Evolutionary conservation across 495 filamentous ascomycete species (phyloP).

Genomic region (Cenococcum geophilum): DNA sequence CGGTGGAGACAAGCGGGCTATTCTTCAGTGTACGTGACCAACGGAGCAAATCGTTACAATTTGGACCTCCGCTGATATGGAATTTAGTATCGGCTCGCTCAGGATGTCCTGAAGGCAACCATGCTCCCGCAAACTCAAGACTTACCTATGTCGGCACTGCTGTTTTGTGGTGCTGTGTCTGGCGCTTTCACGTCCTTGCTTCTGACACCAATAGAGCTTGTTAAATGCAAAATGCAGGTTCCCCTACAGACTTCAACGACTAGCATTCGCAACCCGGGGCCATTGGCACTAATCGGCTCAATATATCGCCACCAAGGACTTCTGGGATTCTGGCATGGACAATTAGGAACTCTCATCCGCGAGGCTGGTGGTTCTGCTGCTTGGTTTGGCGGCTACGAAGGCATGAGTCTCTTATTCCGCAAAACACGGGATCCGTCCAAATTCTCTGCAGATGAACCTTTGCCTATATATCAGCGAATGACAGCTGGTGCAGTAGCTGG

Average conservation of each 20-base stretch:
- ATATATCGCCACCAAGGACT: conserved; percentile 77
- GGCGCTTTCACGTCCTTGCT: conserved; percentile 88
- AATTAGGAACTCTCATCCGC: conserved; percentile 84
- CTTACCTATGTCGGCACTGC: conserved; percentile 65
- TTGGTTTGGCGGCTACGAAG: conserved; percentile 95
- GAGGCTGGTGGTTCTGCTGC: conserved; percentile 90
- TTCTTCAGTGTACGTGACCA: conserved; percentile 64
- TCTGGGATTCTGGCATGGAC: conserved; percentile 88
- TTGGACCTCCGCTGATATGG: conserved; percentile 19
- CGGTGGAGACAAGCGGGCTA: conserved; percentile 84
- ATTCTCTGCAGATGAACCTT: conserved; percentile 17
- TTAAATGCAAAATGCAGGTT: conserved; percentile 99
- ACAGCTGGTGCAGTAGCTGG: conserved; percentile 85
- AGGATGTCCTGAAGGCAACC: conserved; percentile 56
- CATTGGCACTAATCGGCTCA: conserved; percentile 60
- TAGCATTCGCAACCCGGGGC: conserved; percentile 39
- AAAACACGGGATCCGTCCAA: conserved; percentile 26
- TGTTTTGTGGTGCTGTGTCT: conserved; percentile 71
- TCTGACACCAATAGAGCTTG: conserved; percentile 90
- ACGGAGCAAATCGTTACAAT: not conserved
- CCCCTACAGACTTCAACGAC: conserved; percentile 39
- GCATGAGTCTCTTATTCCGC: conserved; percentile 60
- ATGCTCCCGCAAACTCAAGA: conserved; percentile 47
- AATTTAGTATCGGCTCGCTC: conserved; percentile 54
- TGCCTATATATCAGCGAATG: conserved; percentile 75